phyloP scores from a whole-genome alignment of 2,329 filamentous ascomycete species.

The Diaporthe sp. region DNA sequence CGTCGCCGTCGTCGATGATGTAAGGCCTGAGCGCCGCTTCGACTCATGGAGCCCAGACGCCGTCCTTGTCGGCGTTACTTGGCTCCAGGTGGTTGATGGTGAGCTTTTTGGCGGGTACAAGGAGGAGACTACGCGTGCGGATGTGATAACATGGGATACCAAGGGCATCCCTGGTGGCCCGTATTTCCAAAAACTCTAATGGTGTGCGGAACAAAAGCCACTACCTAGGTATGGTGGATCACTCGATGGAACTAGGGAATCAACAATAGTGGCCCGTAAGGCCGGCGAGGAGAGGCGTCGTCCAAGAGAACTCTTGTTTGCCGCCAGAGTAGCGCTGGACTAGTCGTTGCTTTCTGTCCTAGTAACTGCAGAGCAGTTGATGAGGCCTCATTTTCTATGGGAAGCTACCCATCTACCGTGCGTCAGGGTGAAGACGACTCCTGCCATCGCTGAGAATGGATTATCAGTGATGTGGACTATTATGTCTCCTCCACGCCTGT shows the following conservation, averaged over 20 bases:
- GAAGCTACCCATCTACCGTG: neutral
- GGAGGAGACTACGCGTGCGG: neutral
- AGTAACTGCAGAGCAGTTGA: neutral
- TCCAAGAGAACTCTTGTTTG: neutral
- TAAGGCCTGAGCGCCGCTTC: neutral
- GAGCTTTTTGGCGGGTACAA: neutral
- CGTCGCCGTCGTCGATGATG: constrained; percentile 9
- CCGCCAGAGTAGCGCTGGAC: neutral
- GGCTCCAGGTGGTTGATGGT: constrained; percentile 13
- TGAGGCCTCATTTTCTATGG: neutral
- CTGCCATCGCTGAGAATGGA: neutral
- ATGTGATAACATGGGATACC: constrained; percentile 20
- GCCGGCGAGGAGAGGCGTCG: neutral
- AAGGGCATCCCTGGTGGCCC: neutral
- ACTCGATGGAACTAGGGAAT: neutral
- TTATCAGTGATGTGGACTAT: neutral
- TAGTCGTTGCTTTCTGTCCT: neutral
- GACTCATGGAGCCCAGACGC: neutral
- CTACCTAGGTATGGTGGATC: too few species aligned
- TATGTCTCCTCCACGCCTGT: neutral
- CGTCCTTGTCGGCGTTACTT: neutral
- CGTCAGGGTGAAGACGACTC: neutral
- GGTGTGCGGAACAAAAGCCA: too few species aligned
- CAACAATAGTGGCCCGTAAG: neutral
- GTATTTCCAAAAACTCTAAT: neutral